These are phyloP conservation scores for Fusarium sp. DNA, from an alignment of 2,329 filamentous ascomycete species.

Conservation along the genomic window DNA sequence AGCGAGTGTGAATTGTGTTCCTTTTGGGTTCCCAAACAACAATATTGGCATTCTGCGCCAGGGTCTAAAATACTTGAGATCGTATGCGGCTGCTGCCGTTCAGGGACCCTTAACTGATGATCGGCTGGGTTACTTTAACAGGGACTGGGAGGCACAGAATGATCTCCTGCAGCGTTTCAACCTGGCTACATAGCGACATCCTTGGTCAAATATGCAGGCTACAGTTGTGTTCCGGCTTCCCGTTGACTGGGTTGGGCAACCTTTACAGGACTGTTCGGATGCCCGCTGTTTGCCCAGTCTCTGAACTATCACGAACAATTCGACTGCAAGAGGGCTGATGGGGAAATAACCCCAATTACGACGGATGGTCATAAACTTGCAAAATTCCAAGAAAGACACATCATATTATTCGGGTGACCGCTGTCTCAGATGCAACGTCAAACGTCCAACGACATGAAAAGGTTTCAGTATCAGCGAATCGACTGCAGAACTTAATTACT, in stretches of 20 bases:
- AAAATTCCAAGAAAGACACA: background rate
- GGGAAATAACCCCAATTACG: background rate
- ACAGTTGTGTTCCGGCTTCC: constrained; percentile 21
- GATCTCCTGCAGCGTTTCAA: constrained; percentile 40
- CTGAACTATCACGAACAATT: background rate
- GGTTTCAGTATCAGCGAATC: background rate
- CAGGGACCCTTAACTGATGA: constrained; percentile 39
- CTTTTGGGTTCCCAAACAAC: background rate
- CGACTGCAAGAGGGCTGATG: background rate
- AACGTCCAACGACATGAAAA: background rate
- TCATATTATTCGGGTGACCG: background rate
- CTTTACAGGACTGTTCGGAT: background rate
- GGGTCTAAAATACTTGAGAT: constrained; percentile 28
- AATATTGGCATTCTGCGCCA: constrained; percentile 6
- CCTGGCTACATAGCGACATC: constrained; percentile 15
- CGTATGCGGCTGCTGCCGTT: constrained; percentile 41
- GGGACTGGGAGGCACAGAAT: constrained; percentile 38
- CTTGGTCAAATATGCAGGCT: constrained; percentile 28
- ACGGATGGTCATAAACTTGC: background rate
- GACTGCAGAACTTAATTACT: background rate
- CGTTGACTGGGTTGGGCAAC: constrained; percentile 15
- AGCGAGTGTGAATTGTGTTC: constrained; percentile 1
- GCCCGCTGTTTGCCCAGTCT: background rate
- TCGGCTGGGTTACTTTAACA: constrained; percentile 21
- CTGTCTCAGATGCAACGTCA: background rate